phyloP scores from a whole-genome alignment of 768 basidiomycete genomes.

The Russula sp. region DNA sequence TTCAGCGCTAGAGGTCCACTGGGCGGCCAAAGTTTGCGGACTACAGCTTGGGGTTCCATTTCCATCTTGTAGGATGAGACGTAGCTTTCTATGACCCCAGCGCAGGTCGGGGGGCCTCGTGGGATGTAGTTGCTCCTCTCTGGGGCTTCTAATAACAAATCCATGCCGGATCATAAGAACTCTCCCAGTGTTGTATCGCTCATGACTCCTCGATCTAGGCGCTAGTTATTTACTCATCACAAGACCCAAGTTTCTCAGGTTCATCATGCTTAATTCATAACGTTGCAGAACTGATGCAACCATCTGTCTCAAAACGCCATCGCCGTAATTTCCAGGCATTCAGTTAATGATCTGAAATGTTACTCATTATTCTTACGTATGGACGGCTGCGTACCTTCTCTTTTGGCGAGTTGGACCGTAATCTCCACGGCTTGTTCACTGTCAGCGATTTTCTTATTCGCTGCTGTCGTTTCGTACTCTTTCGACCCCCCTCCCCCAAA shows the following conservation, averaged over 20 bases:
- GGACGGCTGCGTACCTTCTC: background rate
- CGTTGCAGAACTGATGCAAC: conserved; percentile 3
- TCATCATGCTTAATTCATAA: background rate
- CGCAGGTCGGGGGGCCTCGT: background rate
- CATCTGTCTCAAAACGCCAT: background rate
- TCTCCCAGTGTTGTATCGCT: background rate
- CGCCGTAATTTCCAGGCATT: background rate
- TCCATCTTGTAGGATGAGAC: background rate
- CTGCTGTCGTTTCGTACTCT: background rate
- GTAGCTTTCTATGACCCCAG: conserved; percentile 2
- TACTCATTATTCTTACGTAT: background rate
- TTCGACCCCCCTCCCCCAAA: background rate
- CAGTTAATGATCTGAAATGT: background rate
- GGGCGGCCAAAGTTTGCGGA: conserved; percentile 1
- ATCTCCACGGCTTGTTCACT: conserved; percentile 1
- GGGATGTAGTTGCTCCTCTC: background rate
- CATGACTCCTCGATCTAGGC: background rate
- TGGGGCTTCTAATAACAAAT: background rate
- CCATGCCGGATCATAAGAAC: background rate
- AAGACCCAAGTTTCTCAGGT: background rate
- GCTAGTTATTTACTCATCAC: background rate
- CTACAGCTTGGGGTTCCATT: background rate
- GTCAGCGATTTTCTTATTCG: conserved; percentile 4
- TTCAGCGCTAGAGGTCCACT: conserved; percentile 8
- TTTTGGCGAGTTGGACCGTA: background rate